Evolutionary conservation across 148 eudicot genomes (phyloP).

Genomic region (Rhododendron griersonianum): DNA sequence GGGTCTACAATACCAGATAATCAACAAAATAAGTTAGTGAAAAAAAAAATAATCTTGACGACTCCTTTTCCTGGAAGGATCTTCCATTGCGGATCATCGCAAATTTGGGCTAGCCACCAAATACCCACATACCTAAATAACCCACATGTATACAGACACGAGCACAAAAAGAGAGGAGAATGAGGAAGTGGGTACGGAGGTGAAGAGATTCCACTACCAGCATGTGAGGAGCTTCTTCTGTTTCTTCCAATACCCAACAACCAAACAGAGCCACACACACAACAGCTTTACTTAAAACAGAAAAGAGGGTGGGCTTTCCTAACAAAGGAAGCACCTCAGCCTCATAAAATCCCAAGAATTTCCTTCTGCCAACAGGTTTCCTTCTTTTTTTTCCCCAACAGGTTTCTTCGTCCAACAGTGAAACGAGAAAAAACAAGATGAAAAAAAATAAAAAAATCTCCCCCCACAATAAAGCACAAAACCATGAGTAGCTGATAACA

Average conservation of each 20-base stretch:
- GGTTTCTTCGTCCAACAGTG: not conserved
- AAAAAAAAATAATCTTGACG: not conserved
- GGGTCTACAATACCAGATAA: not conserved
- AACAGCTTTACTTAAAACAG: constrained; percentile 11
- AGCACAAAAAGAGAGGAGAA: constrained; percentile 9
- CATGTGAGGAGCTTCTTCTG: constrained; percentile 18
- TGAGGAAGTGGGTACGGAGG: not conserved
- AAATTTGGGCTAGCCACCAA: not conserved
- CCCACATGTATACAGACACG: not conserved
- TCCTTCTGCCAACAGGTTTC: constrained; percentile 15
- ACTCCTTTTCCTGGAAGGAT: too few relatives aligned
- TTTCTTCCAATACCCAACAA: constrained; percentile 16
- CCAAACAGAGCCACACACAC: constrained; percentile 35
- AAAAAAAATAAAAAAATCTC: constrained; percentile 19
- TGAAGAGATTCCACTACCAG: constrained; percentile 26
- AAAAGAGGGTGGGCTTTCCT: constrained; percentile 14
- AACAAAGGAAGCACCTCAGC: constrained; percentile 41
- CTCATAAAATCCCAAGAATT: constrained; percentile 16
- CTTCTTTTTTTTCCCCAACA: not conserved
- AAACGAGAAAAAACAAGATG: not conserved
- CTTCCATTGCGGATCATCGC: not conserved
- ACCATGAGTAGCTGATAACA: constrained; percentile 20
- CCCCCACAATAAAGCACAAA: constrained; percentile 24
- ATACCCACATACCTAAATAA: not conserved
- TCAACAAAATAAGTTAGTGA: not conserved